Percentiles rank a stretch among this genome's conserved stretches.
These are phyloP conservation scores for Piloderma croceum DNA, from an alignment of 768 basidiomycete genomes.

Conservation along the genomic window DNA sequence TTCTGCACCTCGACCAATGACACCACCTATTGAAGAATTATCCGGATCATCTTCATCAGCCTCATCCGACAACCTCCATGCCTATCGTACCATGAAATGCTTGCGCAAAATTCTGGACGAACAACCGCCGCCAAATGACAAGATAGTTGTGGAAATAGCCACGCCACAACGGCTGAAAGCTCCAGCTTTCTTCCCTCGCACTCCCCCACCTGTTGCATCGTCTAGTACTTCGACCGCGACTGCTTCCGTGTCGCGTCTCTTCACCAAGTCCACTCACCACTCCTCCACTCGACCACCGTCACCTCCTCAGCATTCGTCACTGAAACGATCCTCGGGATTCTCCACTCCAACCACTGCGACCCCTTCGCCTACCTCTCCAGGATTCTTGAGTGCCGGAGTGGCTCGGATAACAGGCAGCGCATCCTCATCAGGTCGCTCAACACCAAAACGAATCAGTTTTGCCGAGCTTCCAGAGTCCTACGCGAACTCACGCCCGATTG, in stretches of 20 bases:
- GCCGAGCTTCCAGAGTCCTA: slow-evolving; percentile 70
- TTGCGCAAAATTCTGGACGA: slow-evolving; percentile 67
- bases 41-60: slow-evolving; percentile 49
- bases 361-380: slow-evolving; percentile 21
- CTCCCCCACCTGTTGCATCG: slow-evolving; percentile 44
- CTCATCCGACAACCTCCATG: slow-evolving; percentile 48
- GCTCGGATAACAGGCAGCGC: slow-evolving; percentile 24
- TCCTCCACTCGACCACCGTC: slow-evolving; percentile 60
- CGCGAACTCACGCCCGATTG: slow-evolving; percentile 30
- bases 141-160: slow-evolving; percentile 6
- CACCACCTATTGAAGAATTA: slow-evolving; percentile 53
- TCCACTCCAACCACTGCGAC: slow-evolving; percentile 5
- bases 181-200: slow-evolving; percentile 34
- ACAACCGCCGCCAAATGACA: slow-evolving; percentile 34
- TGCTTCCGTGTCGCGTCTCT: slow-evolving; percentile 72
- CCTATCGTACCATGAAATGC: slow-evolving; percentile 58
- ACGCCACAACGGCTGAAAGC: slow-evolving; percentile 15
- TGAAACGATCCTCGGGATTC: slow-evolving; percentile 15
- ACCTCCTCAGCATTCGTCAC: slow-evolving; percentile 46
- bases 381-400: slow-evolving; percentile 21
- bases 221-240: slow-evolving; percentile 67
- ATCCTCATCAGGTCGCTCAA: slow-evolving; percentile 46
- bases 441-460: slow-evolving; percentile 77
- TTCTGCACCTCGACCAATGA: slow-evolving; percentile 36
- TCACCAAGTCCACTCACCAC: slow-evolving; percentile 49